Conservation (phyloP, 1,284 basidiomycete species). For the Neonothopanus nambi region DNA sequence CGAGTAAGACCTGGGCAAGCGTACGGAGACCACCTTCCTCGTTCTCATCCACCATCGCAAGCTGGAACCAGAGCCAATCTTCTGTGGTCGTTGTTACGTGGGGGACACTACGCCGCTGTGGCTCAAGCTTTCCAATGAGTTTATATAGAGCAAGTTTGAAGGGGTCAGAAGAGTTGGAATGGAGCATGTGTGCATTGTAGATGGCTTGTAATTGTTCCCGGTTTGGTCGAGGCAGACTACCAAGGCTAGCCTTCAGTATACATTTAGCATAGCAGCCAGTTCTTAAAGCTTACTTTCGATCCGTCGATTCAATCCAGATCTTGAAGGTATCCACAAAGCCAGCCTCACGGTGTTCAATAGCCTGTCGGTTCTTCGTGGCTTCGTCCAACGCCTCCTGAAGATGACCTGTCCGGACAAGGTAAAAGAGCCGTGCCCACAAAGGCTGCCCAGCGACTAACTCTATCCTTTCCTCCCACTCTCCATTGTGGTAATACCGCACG, state of each 20-base stretch:
- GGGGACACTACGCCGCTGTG: conserved; percentile 76
- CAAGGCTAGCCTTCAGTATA: conserved; percentile 8
- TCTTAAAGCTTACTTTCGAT: conserved; percentile 58
- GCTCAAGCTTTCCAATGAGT: conserved; percentile 91
- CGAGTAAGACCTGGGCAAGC: conserved; percentile 78
- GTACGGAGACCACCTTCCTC: conserved; percentile 81
- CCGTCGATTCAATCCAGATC: conserved; percentile 83
- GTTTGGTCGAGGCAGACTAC: conserved; percentile 74
- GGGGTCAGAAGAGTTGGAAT: conserved; percentile 84
- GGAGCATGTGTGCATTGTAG: conserved; percentile 92
- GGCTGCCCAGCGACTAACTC: conserved; percentile 88
- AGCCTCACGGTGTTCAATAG: conserved; percentile 80
- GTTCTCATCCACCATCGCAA: conserved; percentile 84
- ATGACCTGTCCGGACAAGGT: conserved; percentile 88
- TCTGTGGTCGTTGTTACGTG: conserved; percentile 91
- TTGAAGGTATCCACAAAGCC: conserved; percentile 86
- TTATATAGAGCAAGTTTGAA: conserved; percentile 97
- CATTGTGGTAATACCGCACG: conserved; percentile 77
- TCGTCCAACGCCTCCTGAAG: conserved; percentile 79
- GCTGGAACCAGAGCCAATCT: conserved; percentile 99
- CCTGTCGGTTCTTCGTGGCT: conserved; percentile 69
- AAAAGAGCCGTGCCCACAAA: conserved; percentile 92
- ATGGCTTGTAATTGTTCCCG: conserved; percentile 85
- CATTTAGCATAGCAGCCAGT: conserved; percentile 3
- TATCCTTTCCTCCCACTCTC: conserved; percentile 83